Percentiles rank a stretch among this genome's conserved stretches.
phyloP scores from a whole-genome alignment of 768 basidiomycete genomes.

The Favolaschia claudopus region DNA sequence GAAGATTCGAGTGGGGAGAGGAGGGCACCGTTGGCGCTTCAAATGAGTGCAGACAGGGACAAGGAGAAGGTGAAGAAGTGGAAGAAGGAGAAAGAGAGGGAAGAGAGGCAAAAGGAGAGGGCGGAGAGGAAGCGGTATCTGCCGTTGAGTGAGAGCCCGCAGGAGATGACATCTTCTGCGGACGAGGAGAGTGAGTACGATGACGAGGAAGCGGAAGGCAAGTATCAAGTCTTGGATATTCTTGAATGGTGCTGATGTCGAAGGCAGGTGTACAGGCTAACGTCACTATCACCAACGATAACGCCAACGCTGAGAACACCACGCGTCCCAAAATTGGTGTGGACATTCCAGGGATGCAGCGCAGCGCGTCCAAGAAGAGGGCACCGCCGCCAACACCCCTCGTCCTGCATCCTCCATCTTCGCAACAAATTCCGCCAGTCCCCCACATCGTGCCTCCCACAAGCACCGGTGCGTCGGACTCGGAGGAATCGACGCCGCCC shows the following conservation, averaged over 20 bases:
- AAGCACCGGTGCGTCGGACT: too few relatives aligned
- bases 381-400: conserved; percentile 21
- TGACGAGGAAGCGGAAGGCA: conserved; percentile 39
- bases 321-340: conserved; percentile 36
- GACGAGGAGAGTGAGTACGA: conserved; percentile 41
- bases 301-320: conserved; percentile 41
- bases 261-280: conserved; percentile 31
- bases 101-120: conserved; percentile 19
- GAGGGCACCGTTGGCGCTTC: conserved; percentile 23
- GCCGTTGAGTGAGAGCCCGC: conserved; percentile 36
- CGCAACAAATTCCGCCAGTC: background rate
- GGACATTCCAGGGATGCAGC: conserved; percentile 43
- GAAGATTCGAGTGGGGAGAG: conserved; percentile 31
- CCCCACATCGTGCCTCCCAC: too few relatives aligned
- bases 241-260: conserved; percentile 73
- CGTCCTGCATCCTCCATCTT: conserved; percentile 4
- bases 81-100: background rate
- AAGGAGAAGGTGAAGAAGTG: too few relatives aligned
- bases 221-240: conserved; percentile 64
- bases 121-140: conserved; percentile 38
- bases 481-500: background rate
- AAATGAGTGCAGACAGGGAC: too few relatives aligned
- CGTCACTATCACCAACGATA: conserved; percentile 18
- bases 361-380: conserved; percentile 43
- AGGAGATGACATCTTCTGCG: background rate